These are phyloP conservation scores for Malus domestica DNA, from an alignment of 306 rosid species.

Conservation along the genomic window DNA sequence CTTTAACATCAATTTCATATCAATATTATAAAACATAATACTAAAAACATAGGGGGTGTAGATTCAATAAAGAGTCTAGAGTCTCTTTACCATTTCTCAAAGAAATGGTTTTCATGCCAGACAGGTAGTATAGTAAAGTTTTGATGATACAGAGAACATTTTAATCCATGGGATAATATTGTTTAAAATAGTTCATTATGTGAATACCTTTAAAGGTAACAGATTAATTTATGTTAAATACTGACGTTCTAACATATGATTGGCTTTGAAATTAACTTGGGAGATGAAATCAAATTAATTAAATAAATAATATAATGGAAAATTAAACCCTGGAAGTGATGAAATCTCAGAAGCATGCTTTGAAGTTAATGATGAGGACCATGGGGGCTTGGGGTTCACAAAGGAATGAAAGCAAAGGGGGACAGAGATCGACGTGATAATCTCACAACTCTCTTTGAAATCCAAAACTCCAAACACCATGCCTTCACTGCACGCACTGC, in stretches of 20 bases:
- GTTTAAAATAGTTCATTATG: neutral
- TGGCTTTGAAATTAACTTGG: slow-evolving; percentile 17
- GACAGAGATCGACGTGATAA: slow-evolving; percentile 50
- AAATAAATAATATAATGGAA: neutral
- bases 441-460: slow-evolving; percentile 20
- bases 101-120: neutral
- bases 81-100: no score
- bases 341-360: slow-evolving; percentile 41
- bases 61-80: no score
- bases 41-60: no score
- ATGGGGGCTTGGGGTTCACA: slow-evolving; percentile 6
- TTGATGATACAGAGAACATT: neutral
- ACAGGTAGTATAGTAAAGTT: neutral
- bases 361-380: slow-evolving; percentile 48
- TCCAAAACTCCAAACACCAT: slow-evolving; percentile 48
- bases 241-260: slow-evolving; percentile 27
- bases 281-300: neutral
- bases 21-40: no score
- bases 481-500: slow-evolving; percentile 55
- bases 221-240: slow-evolving; percentile 2
- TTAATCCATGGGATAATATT: neutral
- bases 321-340: slow-evolving; percentile 29
- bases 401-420: slow-evolving; percentile 31
- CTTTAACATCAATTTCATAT: no score
- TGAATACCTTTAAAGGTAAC: neutral